Evolutionary conservation across 192 early-diverging fungal species (phyloP), one percentile per base, ranked within the genome.

Genomic region (Phycomyces blakesleeanus): DNA sequence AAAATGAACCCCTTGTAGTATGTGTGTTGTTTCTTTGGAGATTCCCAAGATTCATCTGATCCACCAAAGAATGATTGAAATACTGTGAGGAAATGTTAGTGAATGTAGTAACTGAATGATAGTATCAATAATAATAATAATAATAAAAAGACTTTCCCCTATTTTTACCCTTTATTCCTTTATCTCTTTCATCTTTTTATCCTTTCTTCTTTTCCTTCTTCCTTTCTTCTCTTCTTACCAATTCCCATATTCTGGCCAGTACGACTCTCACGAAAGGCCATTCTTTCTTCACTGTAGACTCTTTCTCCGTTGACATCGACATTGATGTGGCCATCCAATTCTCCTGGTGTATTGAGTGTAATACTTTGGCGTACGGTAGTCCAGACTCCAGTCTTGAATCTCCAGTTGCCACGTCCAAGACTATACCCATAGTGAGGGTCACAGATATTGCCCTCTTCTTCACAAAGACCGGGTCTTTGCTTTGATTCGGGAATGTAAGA

Each of bases 381-480:
- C 83, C 83, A 85, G 11, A 49, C 0, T 29, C 81, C 81, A 14
- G 72, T 63, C 39, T 52, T 51, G 62, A 78, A 85, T 16, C 16
- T 44, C 65, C 70, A 83, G 16, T 59, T 41, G 8, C 83, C 83
- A 2, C 83, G 79, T 11, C 79, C 83, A 34, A 85, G 57, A 29
- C 79, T 81, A 26, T 62, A 66, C 15, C 83, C 83, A 60, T 83
- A 82, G 16, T 67, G 64, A 16, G 66, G 54, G 34, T 85, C 79
- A 67, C 83, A 85, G 21, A 83, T 62, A 18, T 78, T 79, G 50
- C 20, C 51, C 24, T 25, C 54, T 6, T 51, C 25, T 26, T 55
- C 69, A 72, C 74, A 76, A 14, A 76, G 40, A 12, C 39, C 54
- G n/a, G 38, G 9, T 14, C 24, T n/a, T 64, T 76, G 74, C 16